Evolutionary conservation across 768 basidiomycete genomes (phyloP), one percentile per base, ranked within the genome.

Genomic region (Leccinum uliginosum): DNA sequence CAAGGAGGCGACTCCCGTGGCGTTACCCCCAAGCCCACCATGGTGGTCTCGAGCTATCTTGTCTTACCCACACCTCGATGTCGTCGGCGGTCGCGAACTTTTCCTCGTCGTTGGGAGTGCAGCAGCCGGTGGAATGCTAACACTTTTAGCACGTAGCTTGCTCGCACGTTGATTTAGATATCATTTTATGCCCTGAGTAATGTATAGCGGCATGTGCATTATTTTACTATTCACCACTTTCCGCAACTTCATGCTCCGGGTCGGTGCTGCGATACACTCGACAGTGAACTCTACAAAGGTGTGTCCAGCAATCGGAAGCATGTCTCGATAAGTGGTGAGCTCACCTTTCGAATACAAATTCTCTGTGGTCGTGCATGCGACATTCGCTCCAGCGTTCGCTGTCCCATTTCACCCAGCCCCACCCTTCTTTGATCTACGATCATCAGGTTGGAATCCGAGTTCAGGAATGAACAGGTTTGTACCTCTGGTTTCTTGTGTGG

Each of bases 401-500:
- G 57, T 85, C 76, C 83, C 85, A 85, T 59, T 84, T 83, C 21
- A 68, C 63, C 84, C 84, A 87, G 23, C 84, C 83, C 84, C 84
- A 86, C 0, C 82, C 82, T 8, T 78, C 76, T 71, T 85, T 85
- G 60, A 87, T 81, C 85, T 86, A 40, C 9, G 40, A 47, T 40
- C 17, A 51, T 30, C 8, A 17, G 29, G 12, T 26, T 53, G 50
- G 52, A 19, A 30, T 40, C 10, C 10, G 10, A n/a, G 8, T 15
- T 40, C 3, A 32, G 17, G 12, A 38, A 34, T 51, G n/a, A 56
- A 34, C 10, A n/a, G 15, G 17, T 7, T 55, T 65, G 40, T 60
- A 86, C 87, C 71, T 87, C 86, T 19, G 88, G 88, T 61, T 83
- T 87, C 71, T 90, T 91, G 69, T 89, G 87, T 21, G 87, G 87